A percentile compares a stretch with the other conserved stretches of the same genome.
Evolutionary conservation across 176 grass and related monocot species (phyloP).

Genomic region (Avena eriantha): DNA sequence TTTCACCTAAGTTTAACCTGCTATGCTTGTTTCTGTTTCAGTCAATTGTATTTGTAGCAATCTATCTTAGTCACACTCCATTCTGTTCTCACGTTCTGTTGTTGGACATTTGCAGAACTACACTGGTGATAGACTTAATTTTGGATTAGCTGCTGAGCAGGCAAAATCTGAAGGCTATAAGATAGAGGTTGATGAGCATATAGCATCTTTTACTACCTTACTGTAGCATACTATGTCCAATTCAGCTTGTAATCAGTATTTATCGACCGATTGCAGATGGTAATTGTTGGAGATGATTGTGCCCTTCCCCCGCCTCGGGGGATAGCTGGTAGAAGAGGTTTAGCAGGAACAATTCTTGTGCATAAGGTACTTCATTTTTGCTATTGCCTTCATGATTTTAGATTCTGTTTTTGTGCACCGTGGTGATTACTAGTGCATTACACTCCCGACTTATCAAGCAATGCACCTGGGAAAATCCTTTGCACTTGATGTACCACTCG

Average conservation of each 20-base stretch:
- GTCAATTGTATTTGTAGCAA: slow-evolving; percentile 18
- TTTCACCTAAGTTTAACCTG: slow-evolving; percentile 3
- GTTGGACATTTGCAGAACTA: slow-evolving; percentile 85
- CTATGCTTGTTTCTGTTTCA: background rate
- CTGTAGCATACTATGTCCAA: slow-evolving; percentile 2
- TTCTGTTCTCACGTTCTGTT: slow-evolving; percentile 38
- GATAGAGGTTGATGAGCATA: slow-evolving; percentile 73
- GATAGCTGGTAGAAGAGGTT: slow-evolving; percentile 97
- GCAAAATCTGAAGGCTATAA: slow-evolving; percentile 99
- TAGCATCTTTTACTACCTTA: slow-evolving; percentile 3
- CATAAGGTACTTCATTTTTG: slow-evolving; percentile 72
- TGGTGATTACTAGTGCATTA: background rate
- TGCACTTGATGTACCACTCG: slow-evolving; percentile 5
- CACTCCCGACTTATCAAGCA: background rate
- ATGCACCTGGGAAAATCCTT: background rate
- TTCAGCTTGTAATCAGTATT: slow-evolving; percentile 39
- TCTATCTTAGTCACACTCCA: slow-evolving; percentile 8
- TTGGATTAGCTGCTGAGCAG: slow-evolving; percentile 98
- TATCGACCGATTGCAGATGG: slow-evolving; percentile 67
- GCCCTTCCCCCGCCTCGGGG: slow-evolving; percentile 92
- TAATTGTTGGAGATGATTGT: slow-evolving; percentile 99
- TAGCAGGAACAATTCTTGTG: slow-evolving; percentile 94
- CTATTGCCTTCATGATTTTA: slow-evolving; percentile 33
- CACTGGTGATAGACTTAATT: slow-evolving; percentile 99
- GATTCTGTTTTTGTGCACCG: background rate